Base-by-base conservation (phyloP, 805 yeast species). In the Ogataea paraovalis region DNA sequence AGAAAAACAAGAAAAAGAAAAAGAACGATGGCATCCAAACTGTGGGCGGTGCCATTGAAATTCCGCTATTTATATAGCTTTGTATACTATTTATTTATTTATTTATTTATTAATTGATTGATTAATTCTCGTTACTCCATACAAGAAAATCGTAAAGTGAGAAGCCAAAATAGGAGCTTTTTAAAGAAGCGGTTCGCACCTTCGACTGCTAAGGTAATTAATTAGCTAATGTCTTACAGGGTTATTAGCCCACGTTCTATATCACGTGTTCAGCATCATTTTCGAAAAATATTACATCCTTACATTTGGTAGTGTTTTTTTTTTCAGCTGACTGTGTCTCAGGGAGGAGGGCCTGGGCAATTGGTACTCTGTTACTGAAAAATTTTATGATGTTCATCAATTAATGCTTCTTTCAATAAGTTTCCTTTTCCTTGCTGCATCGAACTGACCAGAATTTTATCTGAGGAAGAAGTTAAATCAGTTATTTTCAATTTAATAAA, bases 11-110 rank as follows among this genome's bases (percentile, higher is more conserved):
- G 38, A 45, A 47, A 22, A 45, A 41, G 40, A 60, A 45, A 44
- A 52, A 56, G 32, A 51, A 52, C 23, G 57, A 58, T 34, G 57
- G 54, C n/a, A 48, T 65, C n/a, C 62, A 64, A 38, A 65, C 69
- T 1, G 72, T 68, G 34, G 74, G 74, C 12, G 74, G 74, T 10
- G 74, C 74, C 6, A 69, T 72, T 41, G 78, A 73, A 49, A 66
- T 73, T 10, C 78, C 78, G 1, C 58, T 74, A 22, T 74, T 73
- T 49, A 60, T 73, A 30, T 71, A 41, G 21, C 10, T 37, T 20
- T 37, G 22, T 20, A 18, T 37, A 20, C n/a, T 8, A 21, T 2
- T n/a, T 37, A 37, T 13, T 20, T 2, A 21, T 37, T 10, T 20
- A 13, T 20, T 12, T 18, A 20, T 19, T 8, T 36, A 19, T 36